Conservation (phyloP, 2,329 filamentous ascomycete genomes). For the Ramichloridium luteum region DNA sequence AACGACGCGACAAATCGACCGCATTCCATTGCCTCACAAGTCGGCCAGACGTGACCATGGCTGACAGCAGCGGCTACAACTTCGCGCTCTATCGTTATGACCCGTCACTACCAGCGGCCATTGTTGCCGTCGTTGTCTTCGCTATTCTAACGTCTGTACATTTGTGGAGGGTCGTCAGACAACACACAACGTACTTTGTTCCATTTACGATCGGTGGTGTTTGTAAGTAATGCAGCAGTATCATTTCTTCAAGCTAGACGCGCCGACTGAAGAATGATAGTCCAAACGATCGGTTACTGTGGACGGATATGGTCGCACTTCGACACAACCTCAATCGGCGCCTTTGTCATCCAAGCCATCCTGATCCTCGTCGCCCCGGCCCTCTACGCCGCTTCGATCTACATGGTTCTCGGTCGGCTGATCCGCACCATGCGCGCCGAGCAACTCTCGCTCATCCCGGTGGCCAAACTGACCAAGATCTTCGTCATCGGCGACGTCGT, state of each 20-base stretch:
- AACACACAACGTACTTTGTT: slow-evolving; percentile 43
- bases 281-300: slow-evolving; percentile 42
- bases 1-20: no score
- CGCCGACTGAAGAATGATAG: slow-evolving; percentile 20
- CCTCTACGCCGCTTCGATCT: slow-evolving; percentile 39
- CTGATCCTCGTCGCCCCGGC: slow-evolving; percentile 38
- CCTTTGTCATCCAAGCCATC: slow-evolving; percentile 33
- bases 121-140: no score
- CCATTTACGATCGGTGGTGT: slow-evolving; percentile 41
- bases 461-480: slow-evolving; percentile 34
- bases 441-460: slow-evolving; percentile 31
- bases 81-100: no score
- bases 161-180: no score
- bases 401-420: slow-evolving; percentile 38
- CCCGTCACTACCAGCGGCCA: no score
- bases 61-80: no score
- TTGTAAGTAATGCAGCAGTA: slow-evolving; percentile 26
- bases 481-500: slow-evolving; percentile 39
- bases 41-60: no score
- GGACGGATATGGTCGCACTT: slow-evolving; percentile 34
- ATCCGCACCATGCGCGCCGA: slow-evolving; percentile 32
- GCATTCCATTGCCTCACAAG: no score
- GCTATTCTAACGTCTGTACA: no score
- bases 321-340: slow-evolving; percentile 30
- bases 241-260: neutral